Evolutionary conservation across 1,139 yeast species (phyloP).

Genomic region (Pichia sp.): DNA sequence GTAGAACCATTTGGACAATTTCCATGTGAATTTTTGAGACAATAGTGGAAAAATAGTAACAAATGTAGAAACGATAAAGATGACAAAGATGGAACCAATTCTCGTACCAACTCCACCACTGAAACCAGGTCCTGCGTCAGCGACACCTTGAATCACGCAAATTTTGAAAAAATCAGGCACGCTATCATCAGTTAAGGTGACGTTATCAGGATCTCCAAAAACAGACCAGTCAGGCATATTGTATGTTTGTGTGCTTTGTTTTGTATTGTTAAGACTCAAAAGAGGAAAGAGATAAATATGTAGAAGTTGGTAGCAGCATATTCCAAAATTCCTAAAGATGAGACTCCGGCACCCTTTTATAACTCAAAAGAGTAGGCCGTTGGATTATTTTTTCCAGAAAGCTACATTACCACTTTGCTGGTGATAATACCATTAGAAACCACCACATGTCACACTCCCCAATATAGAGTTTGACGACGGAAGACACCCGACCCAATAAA

Average conservation of each 20-base stretch:
- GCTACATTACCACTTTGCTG: too few relatives aligned
- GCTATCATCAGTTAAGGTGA: constrained; percentile 10
- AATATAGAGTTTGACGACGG: too few relatives aligned
- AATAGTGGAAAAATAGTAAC: constrained; percentile 57
- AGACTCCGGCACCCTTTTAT: too few relatives aligned
- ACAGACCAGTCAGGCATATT: constrained; percentile 16
- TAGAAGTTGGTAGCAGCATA: not conserved
- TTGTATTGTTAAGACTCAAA: not conserved
- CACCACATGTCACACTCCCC: too few relatives aligned
- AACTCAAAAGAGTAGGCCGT: too few relatives aligned
- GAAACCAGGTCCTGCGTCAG: constrained; percentile 12
- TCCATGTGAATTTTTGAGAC: constrained; percentile 42
- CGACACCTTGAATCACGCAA: constrained; percentile 15
- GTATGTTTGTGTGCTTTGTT: not conserved
- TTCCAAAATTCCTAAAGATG: too few relatives aligned
- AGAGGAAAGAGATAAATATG: not conserved
- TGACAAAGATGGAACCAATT: constrained; percentile 66
- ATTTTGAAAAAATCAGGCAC: constrained; percentile 14
- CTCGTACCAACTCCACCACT: constrained; percentile 45
- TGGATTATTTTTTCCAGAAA: too few relatives aligned
- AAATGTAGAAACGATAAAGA: constrained; percentile 48
- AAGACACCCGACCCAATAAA: too few relatives aligned
- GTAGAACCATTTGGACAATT: constrained; percentile 54
- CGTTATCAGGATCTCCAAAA: constrained; percentile 10
- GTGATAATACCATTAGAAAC: too few relatives aligned